Percentiles rank a stretch among this genome's conserved stretches.
Evolutionary conservation across 2,329 filamentous ascomycete species (phyloP).

Genomic region (Colletotrichum sp.): DNA sequence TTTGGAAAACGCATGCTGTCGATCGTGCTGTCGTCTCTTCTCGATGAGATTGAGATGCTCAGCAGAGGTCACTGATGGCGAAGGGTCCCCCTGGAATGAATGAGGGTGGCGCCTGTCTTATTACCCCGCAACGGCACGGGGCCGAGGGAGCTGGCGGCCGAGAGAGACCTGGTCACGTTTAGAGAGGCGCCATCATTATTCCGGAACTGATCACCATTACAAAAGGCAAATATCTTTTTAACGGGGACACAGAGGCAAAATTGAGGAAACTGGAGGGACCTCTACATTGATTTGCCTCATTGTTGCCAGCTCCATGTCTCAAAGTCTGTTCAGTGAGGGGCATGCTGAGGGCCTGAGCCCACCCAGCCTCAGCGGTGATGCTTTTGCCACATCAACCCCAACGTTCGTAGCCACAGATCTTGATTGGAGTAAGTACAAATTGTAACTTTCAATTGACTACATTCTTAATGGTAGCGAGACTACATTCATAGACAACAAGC

Average conservation of each 20-base stretch:
- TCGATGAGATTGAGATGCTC: not conserved
- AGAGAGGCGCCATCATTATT: not conserved
- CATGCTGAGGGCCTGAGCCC: not conserved
- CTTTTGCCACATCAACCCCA: not conserved
- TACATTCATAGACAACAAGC: not conserved
- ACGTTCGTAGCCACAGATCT: not conserved
- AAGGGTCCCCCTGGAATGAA: not conserved
- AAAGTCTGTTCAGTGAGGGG: not conserved
- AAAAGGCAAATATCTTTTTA: too few species aligned
- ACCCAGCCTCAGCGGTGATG: not conserved
- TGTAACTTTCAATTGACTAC: not conserved
- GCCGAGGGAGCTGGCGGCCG: not conserved
- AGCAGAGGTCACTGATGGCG: not conserved
- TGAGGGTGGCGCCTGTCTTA: not conserved
- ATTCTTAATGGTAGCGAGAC: too few species aligned
- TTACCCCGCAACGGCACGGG: not conserved
- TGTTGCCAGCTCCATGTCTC: not conserved
- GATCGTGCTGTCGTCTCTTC: not conserved
- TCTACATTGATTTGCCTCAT: not conserved
- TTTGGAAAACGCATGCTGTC: constrained; percentile 24
- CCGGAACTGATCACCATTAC: not conserved
- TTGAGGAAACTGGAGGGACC: too few species aligned
- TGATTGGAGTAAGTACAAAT: not conserved
- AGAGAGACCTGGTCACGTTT: not conserved
- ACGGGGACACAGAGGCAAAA: too few species aligned